Conservation (phyloP, 139 green algal species). For the Asterochloris sp. region DNA sequence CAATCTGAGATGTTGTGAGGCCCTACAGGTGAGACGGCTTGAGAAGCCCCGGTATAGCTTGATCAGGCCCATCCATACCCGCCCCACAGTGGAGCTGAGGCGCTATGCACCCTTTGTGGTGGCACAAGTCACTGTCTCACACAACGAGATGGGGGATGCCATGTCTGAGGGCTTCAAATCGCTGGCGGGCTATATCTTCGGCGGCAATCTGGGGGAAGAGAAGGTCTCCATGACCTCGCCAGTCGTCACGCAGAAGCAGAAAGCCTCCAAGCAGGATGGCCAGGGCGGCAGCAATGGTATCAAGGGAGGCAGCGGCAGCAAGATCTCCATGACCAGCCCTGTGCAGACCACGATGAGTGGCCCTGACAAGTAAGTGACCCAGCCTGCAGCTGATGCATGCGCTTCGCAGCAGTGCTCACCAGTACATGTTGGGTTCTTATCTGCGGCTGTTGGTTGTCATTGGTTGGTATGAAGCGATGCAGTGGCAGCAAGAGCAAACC, state of each 20-base stretch:
- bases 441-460: neutral
- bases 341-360: constrained; percentile 39
- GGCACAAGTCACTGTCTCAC: constrained; percentile 37
- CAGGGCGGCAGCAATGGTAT: constrained; percentile 5
- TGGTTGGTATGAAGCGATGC: too few species aligned
- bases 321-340: constrained; percentile 63
- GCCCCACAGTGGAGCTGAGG: constrained; percentile 25
- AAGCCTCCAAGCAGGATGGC: constrained; percentile 1
- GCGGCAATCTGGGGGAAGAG: constrained; percentile 40
- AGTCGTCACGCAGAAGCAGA: constrained; percentile 15
- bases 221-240: constrained; percentile 44
- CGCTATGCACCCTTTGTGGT: constrained; percentile 47
- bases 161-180: constrained; percentile 40
- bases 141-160: constrained; percentile 28
- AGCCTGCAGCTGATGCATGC: constrained; percentile 8
- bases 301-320: constrained; percentile 4
- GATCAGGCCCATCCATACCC: neutral
- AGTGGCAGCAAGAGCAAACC: too few species aligned
- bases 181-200: constrained; percentile 66
- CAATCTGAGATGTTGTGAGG: too few species aligned
- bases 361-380: too few species aligned
- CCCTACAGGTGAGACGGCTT: constrained; percentile 1
- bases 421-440: neutral
- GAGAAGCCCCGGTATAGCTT: neutral
- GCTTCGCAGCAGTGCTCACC: neutral